Evolutionary conservation across 2,329 filamentous ascomycete genomes (phyloP).

Genomic region (Alternaria brassicicola): DNA sequence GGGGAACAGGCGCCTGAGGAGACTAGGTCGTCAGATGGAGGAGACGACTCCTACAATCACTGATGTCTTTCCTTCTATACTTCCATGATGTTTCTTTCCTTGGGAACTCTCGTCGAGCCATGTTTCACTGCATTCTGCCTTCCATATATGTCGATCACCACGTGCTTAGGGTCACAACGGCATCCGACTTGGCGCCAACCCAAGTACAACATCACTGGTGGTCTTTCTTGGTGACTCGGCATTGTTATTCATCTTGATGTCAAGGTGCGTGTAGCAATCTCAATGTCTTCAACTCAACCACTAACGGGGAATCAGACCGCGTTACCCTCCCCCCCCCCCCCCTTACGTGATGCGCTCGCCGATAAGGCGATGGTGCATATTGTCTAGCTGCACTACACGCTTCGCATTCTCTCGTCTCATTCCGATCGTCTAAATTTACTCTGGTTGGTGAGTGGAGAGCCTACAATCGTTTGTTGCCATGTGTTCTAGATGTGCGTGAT

Average conservation of each 20-base stretch:
- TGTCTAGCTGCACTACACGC: slow-evolving; percentile 11
- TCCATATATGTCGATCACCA: neutral
- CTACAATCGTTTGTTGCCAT: slow-evolving; percentile 10
- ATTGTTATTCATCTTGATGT: neutral
- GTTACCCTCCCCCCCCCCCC: too few species aligned
- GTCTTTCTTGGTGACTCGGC: neutral
- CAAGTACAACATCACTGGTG: neutral
- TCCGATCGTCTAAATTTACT: slow-evolving; percentile 10
- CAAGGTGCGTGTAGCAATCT: neutral
- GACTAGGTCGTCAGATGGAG: neutral
- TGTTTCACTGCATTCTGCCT: slow-evolving; percentile 8
- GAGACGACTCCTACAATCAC: neutral
- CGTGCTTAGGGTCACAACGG: slow-evolving; percentile 6
- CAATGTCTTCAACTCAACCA: neutral
- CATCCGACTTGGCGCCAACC: neutral
- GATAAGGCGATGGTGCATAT: slow-evolving; percentile 15
- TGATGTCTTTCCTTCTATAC: neutral
- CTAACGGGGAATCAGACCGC: neutral
- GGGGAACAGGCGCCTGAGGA: slow-evolving; percentile 11
- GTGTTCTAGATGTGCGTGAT: slow-evolving; percentile 18
- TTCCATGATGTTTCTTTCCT: neutral
- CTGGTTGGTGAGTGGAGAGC: slow-evolving; percentile 14
- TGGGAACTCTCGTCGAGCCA: neutral
- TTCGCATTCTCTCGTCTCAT: neutral
- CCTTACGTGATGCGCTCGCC: slow-evolving; percentile 10